phyloP scores from a whole-genome alignment of 805 yeast genomes.

The Nakazawaea ernobii region DNA sequence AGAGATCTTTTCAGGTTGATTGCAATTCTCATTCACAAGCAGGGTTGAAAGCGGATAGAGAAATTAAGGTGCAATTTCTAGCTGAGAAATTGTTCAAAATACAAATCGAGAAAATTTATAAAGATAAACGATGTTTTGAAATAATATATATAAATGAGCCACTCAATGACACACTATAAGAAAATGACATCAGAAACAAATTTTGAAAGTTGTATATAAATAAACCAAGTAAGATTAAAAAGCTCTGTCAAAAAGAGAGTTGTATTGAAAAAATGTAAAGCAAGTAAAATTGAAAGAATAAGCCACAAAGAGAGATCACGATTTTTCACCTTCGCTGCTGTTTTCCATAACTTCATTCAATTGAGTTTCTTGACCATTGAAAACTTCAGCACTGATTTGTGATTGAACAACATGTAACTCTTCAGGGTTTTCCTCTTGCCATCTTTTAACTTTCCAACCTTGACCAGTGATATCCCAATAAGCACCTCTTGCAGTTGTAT shows the following conservation, averaged over 20 bases:
- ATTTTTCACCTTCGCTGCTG: neutral
- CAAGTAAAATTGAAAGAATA: neutral
- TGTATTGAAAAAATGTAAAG: neutral
- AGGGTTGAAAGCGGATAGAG: no score
- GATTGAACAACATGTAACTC: slow-evolving; percentile 67
- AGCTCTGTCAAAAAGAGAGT: no score
- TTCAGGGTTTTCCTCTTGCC: slow-evolving; percentile 76
- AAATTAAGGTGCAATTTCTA: no score
- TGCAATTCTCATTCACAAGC: no score
- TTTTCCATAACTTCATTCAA: slow-evolving; percentile 2
- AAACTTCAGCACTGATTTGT: slow-evolving; percentile 44
- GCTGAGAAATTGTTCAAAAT: no score
- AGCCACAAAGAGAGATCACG: neutral
- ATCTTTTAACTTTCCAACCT: slow-evolving; percentile 59
- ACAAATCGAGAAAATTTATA: no score
- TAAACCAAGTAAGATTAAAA: neutral
- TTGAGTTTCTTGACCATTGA: slow-evolving; percentile 19
- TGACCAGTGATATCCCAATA: slow-evolving; percentile 86
- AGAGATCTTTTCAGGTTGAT: no score
- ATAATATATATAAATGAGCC: no score
- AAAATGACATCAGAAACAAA: neutral
- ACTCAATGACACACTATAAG: no score
- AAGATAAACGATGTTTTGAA: no score
- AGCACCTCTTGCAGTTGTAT: slow-evolving; percentile 63
- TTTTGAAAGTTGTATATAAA: no score